phyloP scores from a whole-genome alignment of 192 early-diverging fungal species.

The Backusella macrospora region DNA sequence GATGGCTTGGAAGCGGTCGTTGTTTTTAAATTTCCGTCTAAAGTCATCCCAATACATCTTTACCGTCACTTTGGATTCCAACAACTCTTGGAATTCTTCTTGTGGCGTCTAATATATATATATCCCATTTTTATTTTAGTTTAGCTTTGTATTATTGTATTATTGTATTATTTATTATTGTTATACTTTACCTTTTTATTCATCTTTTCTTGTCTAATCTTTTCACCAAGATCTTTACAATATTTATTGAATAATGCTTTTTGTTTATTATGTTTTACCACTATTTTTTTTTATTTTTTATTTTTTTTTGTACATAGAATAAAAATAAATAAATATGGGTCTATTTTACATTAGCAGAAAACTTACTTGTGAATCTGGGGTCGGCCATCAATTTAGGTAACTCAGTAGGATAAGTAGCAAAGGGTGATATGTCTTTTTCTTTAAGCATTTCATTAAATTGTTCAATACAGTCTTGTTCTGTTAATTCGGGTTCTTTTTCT shows the following conservation, averaged over 20 bases:
- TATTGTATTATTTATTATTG: not conserved
- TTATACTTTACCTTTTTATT: slow-evolving; percentile 36
- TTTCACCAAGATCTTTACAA: slow-evolving; percentile 62
- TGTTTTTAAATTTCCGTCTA: slow-evolving; percentile 64
- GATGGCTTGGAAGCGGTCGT: slow-evolving; percentile 62
- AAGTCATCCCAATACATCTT: slow-evolving; percentile 76
- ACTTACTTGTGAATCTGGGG: slow-evolving; percentile 56
- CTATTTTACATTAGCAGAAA: slow-evolving; percentile 12
- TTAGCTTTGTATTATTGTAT: not conserved
- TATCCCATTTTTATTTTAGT: not conserved
- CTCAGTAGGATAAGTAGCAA: slow-evolving; percentile 76
- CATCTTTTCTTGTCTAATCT: slow-evolving; percentile 55
- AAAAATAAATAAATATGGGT: slow-evolving; percentile 9
- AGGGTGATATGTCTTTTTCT: slow-evolving; percentile 75
- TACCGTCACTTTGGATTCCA: slow-evolving; percentile 56
- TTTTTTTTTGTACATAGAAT: not conserved
- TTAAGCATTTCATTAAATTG: slow-evolving; percentile 58
- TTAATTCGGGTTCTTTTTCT: slow-evolving; percentile 30
- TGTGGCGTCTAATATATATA: slow-evolving; percentile 40
- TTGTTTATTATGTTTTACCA: slow-evolving; percentile 56
- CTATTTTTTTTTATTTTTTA: slow-evolving; percentile 28
- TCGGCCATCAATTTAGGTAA: slow-evolving; percentile 67
- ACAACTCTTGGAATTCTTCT: slow-evolving; percentile 59
- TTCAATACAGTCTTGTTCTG: slow-evolving; percentile 43
- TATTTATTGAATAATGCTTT: slow-evolving; percentile 73